Conservation (phyloP, 305 asterid species). For the Galium porrigens region DNA sequence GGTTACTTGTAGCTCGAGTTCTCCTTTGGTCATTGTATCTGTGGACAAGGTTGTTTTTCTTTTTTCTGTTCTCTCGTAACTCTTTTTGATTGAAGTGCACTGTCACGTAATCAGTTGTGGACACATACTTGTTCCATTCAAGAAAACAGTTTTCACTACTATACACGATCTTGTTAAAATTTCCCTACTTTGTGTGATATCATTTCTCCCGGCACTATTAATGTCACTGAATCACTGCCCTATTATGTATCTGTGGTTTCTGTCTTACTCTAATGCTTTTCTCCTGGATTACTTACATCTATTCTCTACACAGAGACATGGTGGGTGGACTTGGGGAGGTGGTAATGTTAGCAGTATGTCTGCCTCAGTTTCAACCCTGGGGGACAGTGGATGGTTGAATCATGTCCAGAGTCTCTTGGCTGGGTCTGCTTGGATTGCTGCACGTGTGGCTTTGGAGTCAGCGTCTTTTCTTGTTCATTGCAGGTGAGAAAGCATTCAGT, state of each 20-base stretch:
- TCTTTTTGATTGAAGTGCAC: background rate
- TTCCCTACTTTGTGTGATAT: background rate
- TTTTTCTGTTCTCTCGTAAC: background rate
- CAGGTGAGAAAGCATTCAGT: conserved; percentile 37
- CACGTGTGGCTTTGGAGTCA: conserved; percentile 88
- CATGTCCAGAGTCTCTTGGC: conserved; percentile 92
- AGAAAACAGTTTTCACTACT: background rate
- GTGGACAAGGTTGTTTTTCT: background rate
- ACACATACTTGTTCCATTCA: background rate
- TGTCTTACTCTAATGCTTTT: conserved; percentile 4
- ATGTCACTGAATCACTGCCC: background rate
- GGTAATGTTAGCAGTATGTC: conserved; percentile 99
- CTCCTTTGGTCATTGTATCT: background rate
- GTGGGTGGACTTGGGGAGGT: conserved; percentile 99
- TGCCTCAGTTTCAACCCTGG: conserved; percentile 92
- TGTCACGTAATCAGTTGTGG: background rate
- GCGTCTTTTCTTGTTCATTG: conserved; percentile 97
- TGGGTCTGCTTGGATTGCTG: conserved; percentile 99
- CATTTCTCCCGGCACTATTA: background rate
- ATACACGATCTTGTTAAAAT: background rate
- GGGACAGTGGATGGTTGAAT: conserved; percentile 95
- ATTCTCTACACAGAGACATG: conserved; percentile 56
- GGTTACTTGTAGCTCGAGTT: background rate
- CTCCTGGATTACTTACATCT: conserved; percentile 14
- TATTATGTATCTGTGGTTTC: background rate